Percentiles rank a stretch among this genome's conserved stretches.
Conservation (phyloP, 108 stramenopile genomes). For the Conticribra guillardii region DNA sequence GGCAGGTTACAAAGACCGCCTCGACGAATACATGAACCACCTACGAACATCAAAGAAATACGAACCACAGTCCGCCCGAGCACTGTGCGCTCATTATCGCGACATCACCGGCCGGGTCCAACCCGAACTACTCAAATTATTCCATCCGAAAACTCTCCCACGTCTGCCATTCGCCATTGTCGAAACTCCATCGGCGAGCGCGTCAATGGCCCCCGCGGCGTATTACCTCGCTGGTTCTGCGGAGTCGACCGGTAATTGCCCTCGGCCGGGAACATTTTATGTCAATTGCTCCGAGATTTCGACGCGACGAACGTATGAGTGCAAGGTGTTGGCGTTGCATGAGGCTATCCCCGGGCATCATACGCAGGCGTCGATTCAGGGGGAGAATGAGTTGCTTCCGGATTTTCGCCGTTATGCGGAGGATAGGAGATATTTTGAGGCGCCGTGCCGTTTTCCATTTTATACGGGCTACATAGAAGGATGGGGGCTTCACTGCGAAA, state of each 20-base stretch:
- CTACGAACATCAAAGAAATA: conserved; percentile 48
- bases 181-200: too few relatives aligned
- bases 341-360: conserved; percentile 72
- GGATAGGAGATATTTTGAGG: conserved; percentile 65
- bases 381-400: conserved; percentile 40
- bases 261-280: too few relatives aligned
- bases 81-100: conserved; percentile 54
- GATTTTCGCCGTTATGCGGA: conserved; percentile 53
- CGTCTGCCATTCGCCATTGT: conserved; percentile 47
- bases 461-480: conserved; percentile 74
- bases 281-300: too few relatives aligned
- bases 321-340: too few relatives aligned
- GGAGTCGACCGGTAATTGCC: too few relatives aligned
- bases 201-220: too few relatives aligned
- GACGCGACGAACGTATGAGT: too few relatives aligned
- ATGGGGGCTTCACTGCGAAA: conserved; percentile 62
- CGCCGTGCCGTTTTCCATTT: conserved; percentile 66
- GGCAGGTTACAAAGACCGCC: conserved; percentile 49
- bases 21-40: conserved; percentile 56
- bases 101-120: conserved; percentile 51
- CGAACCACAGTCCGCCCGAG: conserved; percentile 39
- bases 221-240: too few relatives aligned
- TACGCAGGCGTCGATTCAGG: conserved; percentile 58
- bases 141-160: conserved; percentile 54
- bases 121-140: conserved; percentile 53